Evolutionary conservation across 2,329 filamentous ascomycete species (phyloP), one percentile per base, ranked within the genome.

Genomic region (Tetracladium maxilliforme): DNA sequence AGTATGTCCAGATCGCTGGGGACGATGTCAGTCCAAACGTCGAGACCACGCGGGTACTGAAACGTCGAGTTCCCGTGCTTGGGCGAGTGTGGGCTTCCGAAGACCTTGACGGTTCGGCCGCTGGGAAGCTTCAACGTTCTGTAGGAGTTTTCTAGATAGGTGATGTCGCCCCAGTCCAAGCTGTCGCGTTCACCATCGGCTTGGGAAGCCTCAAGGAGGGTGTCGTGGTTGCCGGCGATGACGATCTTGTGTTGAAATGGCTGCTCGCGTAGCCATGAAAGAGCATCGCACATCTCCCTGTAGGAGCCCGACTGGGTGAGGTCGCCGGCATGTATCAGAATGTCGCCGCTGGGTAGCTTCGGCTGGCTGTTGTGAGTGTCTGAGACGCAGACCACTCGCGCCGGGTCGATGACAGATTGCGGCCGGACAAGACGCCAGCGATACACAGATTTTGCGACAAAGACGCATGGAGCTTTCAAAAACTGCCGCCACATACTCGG

Each of bases 281-380:
- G 59, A 40, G 86, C 75, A 15, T 52, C 56, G 53, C 92, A 81
- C 26, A 93, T 71, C 34, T 81, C 75, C 6, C 56, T 56, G 2
- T 67, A 62, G n/a, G 69, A 74, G 26, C 84, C 84, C 14, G 57
- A 55, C 35, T 79, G 70, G 29, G 73, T 74, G 38, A 92, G 58
- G 50, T 93, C 84, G 17, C 84, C 84, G 3, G 81, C 79, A 43
- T 92, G 84, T 38, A 93, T 76, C 21, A 93, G 65, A 19, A 92
- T 58, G 45, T 92, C 82, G 29, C 83, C 83, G 6, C 62, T 51
- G 0, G 83, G 82, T 2, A 87, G 58, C 11, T 48, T 38, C 9
- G 67, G 55, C 10, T 60, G 56, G 18, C 60, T 56, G 31, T 66
- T 69, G 51, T 92, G 84, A 1, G 84, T 92, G 52, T 92, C 84